Percentiles rank a stretch among this genome's conserved stretches.
phyloP scores from a whole-genome alignment of 2,329 filamentous ascomycete species.

The Hysterium pulicare region DNA sequence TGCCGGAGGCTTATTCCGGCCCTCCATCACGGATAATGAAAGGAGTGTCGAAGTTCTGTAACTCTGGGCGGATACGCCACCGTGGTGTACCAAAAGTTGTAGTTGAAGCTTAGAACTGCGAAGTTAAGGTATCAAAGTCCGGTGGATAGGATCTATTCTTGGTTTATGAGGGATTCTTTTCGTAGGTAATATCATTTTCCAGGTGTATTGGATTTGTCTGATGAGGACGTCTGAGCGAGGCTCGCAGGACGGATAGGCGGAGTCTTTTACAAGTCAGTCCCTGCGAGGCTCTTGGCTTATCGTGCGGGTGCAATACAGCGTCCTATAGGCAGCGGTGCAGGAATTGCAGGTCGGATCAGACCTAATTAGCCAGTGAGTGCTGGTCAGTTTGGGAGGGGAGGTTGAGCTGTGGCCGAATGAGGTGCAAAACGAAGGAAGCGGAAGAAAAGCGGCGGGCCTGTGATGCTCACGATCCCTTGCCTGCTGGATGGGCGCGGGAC shows the following conservation, averaged over 20 bases:
- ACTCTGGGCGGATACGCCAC: slow-evolving; percentile 19
- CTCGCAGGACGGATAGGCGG: slow-evolving; percentile 30
- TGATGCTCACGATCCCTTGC: slow-evolving; percentile 34
- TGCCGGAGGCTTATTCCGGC: slow-evolving; percentile 25
- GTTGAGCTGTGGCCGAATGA: slow-evolving; percentile 28
- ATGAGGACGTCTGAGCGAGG: slow-evolving; percentile 30
- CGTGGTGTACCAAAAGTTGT: slow-evolving; percentile 25
- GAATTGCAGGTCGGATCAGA: slow-evolving; percentile 30
- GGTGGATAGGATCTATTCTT: slow-evolving; percentile 28
- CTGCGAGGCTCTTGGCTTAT: slow-evolving; percentile 39
- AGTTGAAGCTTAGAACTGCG: slow-evolving; percentile 2
- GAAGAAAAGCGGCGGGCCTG: slow-evolving; percentile 28
- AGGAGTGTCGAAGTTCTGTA: slow-evolving; percentile 23
- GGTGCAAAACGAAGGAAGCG: slow-evolving; percentile 19
- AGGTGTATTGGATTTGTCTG: slow-evolving; percentile 27
- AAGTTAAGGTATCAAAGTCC: slow-evolving; percentile 33
- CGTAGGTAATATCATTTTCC: slow-evolving; percentile 41
- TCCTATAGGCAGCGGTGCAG: slow-evolving; percentile 40
- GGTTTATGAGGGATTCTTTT: slow-evolving; percentile 31
- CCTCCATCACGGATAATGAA: slow-evolving; percentile 25
- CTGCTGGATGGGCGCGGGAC: slow-evolving; percentile 24
- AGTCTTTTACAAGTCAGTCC: slow-evolving; percentile 37
- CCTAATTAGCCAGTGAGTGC: slow-evolving; percentile 33
- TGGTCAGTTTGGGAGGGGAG: slow-evolving; percentile 26
- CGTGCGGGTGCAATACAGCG: slow-evolving; percentile 28